phyloP scores from a whole-genome alignment of 768 basidiomycete species.

The Lepiota brunneoincarnata region DNA sequence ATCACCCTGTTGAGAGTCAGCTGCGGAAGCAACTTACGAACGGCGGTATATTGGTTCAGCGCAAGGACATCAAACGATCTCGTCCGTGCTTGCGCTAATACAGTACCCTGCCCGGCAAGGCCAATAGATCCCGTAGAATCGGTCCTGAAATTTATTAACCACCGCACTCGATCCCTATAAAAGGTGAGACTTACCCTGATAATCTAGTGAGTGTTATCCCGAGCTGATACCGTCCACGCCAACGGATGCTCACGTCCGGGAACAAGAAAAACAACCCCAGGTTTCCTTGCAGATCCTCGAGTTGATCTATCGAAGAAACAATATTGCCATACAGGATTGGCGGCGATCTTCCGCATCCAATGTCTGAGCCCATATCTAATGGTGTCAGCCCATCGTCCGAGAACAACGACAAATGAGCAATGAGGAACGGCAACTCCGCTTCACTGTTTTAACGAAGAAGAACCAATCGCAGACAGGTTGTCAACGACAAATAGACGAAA shows the following conservation, averaged over 20 bases:
- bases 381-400: slow-evolving; percentile 63
- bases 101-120: slow-evolving; percentile 55
- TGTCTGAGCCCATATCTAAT: slow-evolving; percentile 63
- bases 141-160: slow-evolving; percentile 20
- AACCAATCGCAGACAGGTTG: slow-evolving; percentile 3
- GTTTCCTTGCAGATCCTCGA: slow-evolving; percentile 79
- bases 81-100: slow-evolving; percentile 73
- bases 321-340: slow-evolving; percentile 81
- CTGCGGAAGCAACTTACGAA: slow-evolving; percentile 50
- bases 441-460: slow-evolving; percentile 49
- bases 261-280: slow-evolving; percentile 87
- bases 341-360: slow-evolving; percentile 45
- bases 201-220: slow-evolving; percentile 72
- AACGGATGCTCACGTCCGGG: slow-evolving; percentile 85
- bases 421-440: slow-evolving; percentile 82
- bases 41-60: slow-evolving; percentile 72
- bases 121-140: slow-evolving; percentile 42
- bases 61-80: slow-evolving; percentile 76
- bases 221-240: slow-evolving; percentile 73
- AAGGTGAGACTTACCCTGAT: slow-evolving; percentile 55
- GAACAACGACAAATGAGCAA: slow-evolving; percentile 78
- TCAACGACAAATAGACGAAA: slow-evolving; percentile 2
- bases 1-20: slow-evolving; percentile 1
- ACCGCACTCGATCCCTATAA: neutral
- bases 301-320: slow-evolving; percentile 76